Conservation (phyloP, 768 basidiomycete genomes). For the Stropharia rugosoannulata region DNA sequence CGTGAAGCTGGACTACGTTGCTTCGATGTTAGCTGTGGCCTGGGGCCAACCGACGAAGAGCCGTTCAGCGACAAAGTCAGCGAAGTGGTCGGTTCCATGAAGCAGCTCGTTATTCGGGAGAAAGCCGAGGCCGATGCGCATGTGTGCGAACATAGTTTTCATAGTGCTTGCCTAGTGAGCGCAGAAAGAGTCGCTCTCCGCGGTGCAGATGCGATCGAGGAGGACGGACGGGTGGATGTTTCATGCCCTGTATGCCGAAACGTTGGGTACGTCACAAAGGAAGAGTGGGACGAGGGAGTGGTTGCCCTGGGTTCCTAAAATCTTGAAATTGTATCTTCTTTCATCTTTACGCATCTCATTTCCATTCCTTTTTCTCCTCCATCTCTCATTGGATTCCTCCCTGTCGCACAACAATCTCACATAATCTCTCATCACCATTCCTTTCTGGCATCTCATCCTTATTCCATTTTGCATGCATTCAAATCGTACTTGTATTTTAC, state of each 20-base stretch:
- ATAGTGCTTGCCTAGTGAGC: conserved; percentile 71
- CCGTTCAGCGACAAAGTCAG: conserved; percentile 41
- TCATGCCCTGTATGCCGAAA: conserved; percentile 72
- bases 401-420: neutral
- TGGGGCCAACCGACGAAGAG: conserved; percentile 76
- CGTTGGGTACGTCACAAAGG: conserved; percentile 55
- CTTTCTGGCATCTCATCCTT: neutral
- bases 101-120: conserved; percentile 38
- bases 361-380: neutral
- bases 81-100: conserved; percentile 24
- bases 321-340: neutral
- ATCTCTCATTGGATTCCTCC: neutral
- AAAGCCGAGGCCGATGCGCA: conserved; percentile 18
- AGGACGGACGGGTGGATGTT: conserved; percentile 52
- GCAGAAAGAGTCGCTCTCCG: conserved; percentile 63
- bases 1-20: conserved; percentile 73
- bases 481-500: conserved; percentile 11
- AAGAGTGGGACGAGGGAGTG: conserved; percentile 59
- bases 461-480: conserved; percentile 4
- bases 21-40: conserved; percentile 68
- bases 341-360: neutral
- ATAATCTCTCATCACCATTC: neutral
- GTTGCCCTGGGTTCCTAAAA: conserved; percentile 20
- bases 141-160: conserved; percentile 68
- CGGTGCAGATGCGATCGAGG: conserved; percentile 46